A percentile compares a stretch with the other conserved stretches of the same genome.
Evolutionary conservation across 2,329 filamentous ascomycete genomes (phyloP).

Genomic region (Neonectria sp.): DNA sequence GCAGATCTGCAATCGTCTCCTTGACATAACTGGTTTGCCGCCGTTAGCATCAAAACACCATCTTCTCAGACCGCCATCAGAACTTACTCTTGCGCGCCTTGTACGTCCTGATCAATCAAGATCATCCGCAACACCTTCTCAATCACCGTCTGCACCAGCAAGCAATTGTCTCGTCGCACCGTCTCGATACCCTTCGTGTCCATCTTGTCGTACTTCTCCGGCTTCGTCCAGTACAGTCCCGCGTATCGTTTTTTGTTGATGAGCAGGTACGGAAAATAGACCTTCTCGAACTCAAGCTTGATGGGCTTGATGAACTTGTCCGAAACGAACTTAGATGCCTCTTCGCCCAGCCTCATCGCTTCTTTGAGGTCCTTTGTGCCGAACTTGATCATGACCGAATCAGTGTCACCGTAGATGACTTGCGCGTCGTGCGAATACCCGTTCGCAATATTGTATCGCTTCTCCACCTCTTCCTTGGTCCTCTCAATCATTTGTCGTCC

Average conservation of each 20-base stretch:
- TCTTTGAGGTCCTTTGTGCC: conserved; percentile 89
- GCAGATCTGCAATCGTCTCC: conserved; percentile 91
- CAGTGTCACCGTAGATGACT: conserved; percentile 98
- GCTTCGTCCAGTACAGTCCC: conserved; percentile 96
- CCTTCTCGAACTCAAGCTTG: conserved; percentile 99
- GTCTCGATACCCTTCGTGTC: conserved; percentile 99
- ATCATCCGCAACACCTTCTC: conserved; percentile 97
- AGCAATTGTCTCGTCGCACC: conserved; percentile 95
- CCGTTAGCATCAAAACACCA: conserved; percentile 53
- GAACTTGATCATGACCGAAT: conserved; percentile 99
- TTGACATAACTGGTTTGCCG: conserved; percentile 84
- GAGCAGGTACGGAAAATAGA: conserved; percentile 96
- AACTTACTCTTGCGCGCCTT: conserved; percentile 91
- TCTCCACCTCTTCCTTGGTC: conserved; percentile 96
- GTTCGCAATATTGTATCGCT: conserved; percentile 90
- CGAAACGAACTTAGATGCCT: conserved; percentile 91
- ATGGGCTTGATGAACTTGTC: conserved; percentile 96
- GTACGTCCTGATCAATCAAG: conserved; percentile 91
- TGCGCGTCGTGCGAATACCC: conserved; percentile 95
- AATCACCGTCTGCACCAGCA: conserved; percentile 96
- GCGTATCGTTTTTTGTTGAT: conserved; percentile 99
- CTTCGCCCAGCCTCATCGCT: conserved; percentile 95
- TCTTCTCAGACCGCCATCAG: conserved; percentile 22
- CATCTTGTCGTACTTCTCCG: conserved; percentile 99
- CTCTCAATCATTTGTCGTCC: conserved; percentile 99